A percentile compares a stretch with the other conserved stretches of the same genome.
Conservation (phyloP, 1,284 basidiomycete species). For the Fomitiporia mediterranea region DNA sequence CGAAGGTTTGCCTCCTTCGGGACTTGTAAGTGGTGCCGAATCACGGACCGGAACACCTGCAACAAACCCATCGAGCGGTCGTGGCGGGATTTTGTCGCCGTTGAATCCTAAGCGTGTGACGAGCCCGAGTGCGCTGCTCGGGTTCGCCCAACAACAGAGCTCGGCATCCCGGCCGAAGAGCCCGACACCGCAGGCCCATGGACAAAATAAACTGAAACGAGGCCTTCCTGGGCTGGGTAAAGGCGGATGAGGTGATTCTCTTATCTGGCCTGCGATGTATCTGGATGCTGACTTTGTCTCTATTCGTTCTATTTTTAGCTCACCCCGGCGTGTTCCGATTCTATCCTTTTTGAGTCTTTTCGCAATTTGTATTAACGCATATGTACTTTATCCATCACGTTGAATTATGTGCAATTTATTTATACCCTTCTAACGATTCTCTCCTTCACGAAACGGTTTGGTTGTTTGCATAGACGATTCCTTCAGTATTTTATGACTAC, state of each 20-base stretch:
- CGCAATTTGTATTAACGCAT: not conserved
- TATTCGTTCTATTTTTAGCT: not conserved
- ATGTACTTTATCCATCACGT: too few species aligned
- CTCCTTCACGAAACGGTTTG: too few species aligned
- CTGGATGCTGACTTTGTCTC: not conserved
- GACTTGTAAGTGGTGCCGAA: not conserved
- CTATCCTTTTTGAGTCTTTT: not conserved
- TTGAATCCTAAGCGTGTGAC: slow-evolving; percentile 17
- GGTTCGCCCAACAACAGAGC: slow-evolving; percentile 9
- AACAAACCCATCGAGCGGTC: not conserved
- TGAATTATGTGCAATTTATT: too few species aligned
- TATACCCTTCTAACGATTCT: too few species aligned
- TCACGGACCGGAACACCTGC: not conserved
- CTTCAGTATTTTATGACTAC: too few species aligned
- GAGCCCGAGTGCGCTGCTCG: slow-evolving; percentile 11
- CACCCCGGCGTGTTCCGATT: not conserved
- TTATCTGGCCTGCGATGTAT: not conserved
- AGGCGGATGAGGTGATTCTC: not conserved
- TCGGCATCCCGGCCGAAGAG: slow-evolving; percentile 11
- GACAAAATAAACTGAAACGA: slow-evolving; percentile 9
- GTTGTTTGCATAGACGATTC: too few species aligned
- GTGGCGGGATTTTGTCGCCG: slow-evolving; percentile 15
- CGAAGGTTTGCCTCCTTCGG: slow-evolving; percentile 9
- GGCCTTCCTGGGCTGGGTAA: slow-evolving; percentile 8
- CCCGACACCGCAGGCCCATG: slow-evolving; percentile 9